These are phyloP conservation scores for Botryosphaeria agaves DNA, from an alignment of 2,329 filamentous ascomycete genomes.

Conservation along the genomic window DNA sequence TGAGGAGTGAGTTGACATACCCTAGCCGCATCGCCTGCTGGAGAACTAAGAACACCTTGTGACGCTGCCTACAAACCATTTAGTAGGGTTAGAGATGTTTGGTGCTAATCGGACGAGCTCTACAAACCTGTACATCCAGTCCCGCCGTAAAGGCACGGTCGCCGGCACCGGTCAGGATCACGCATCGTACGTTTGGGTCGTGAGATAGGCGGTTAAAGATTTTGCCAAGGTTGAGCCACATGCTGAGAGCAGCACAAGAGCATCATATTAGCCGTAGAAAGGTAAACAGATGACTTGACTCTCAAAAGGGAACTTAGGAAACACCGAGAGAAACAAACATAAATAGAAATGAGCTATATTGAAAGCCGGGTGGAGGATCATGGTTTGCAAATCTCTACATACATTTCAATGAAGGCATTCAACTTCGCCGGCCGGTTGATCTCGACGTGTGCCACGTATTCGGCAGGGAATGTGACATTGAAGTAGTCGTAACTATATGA, in stretches of 20 bases:
- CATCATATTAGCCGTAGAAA: not conserved
- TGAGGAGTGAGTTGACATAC: conserved; percentile 1
- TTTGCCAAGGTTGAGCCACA: conserved; percentile 67
- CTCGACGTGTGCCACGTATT: conserved; percentile 75
- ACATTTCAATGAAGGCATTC: conserved; percentile 67
- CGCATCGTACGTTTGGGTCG: conserved; percentile 54
- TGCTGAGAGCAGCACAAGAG: conserved; percentile 31
- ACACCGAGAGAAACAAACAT: not conserved
- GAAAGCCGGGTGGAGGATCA: not conserved
- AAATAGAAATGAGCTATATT: not conserved
- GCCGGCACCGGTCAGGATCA: conserved; percentile 68
- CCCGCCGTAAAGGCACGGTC: conserved; percentile 74
- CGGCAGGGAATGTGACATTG: conserved; percentile 51
- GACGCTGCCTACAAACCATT: conserved; percentile 5
- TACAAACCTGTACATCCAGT: conserved; percentile 47
- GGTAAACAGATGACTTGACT: not conserved
- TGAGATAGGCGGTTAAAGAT: conserved; percentile 57
- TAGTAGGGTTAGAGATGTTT: too few relatives aligned
- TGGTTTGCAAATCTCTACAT: conserved; percentile 8
- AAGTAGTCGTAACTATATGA: conserved; percentile 41
- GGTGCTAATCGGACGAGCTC: too few relatives aligned
- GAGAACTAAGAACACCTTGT: conserved; percentile 1
- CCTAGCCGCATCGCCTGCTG: conserved; percentile 4
- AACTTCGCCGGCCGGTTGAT: conserved; percentile 77
- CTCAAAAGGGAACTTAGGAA: not conserved